These are phyloP conservation scores for Parascedosporium putredinis DNA, from an alignment of 2,329 filamentous ascomycete species.

Conservation along the genomic window DNA sequence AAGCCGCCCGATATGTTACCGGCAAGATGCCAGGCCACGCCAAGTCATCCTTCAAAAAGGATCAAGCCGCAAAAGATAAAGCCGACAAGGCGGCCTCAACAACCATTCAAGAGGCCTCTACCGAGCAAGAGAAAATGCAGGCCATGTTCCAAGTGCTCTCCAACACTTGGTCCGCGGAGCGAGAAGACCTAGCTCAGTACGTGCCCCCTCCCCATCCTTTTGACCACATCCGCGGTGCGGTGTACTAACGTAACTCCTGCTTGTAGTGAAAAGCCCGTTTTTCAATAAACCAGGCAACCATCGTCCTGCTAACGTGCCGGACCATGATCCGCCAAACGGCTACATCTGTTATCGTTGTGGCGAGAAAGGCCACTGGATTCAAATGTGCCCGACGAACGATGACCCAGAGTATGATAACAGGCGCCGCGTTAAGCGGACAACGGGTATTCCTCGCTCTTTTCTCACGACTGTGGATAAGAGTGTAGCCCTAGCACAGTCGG, in stretches of 20 bases:
- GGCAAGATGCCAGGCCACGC: slow-evolving; percentile 89
- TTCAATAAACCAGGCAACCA: slow-evolving; percentile 48
- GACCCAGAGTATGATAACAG: slow-evolving; percentile 92
- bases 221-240: background rate
- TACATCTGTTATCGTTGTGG: slow-evolving; percentile 96
- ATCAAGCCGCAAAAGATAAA: slow-evolving; percentile 22
- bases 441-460: slow-evolving; percentile 91
- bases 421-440: slow-evolving; percentile 88
- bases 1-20: slow-evolving; percentile 88
- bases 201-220: slow-evolving; percentile 18
- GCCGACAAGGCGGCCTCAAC: slow-evolving; percentile 45
- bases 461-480: slow-evolving; percentile 93
- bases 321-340: slow-evolving; percentile 83
- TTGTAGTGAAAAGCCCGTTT: slow-evolving; percentile 48
- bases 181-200: slow-evolving; percentile 82
- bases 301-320: slow-evolving; percentile 65
- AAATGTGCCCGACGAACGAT: slow-evolving; percentile 95
- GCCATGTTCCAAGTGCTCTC: slow-evolving; percentile 86
- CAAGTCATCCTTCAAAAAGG: slow-evolving; percentile 64
- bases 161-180: slow-evolving; percentile 85
- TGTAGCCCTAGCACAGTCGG: slow-evolving; percentile 60
- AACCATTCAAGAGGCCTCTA: slow-evolving; percentile 65
- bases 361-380: slow-evolving; percentile 99
- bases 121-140: slow-evolving; percentile 86
- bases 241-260: slow-evolving; percentile 21